Conservation (phyloP, 208 protist species). For the Leishmania tropica region DNA sequence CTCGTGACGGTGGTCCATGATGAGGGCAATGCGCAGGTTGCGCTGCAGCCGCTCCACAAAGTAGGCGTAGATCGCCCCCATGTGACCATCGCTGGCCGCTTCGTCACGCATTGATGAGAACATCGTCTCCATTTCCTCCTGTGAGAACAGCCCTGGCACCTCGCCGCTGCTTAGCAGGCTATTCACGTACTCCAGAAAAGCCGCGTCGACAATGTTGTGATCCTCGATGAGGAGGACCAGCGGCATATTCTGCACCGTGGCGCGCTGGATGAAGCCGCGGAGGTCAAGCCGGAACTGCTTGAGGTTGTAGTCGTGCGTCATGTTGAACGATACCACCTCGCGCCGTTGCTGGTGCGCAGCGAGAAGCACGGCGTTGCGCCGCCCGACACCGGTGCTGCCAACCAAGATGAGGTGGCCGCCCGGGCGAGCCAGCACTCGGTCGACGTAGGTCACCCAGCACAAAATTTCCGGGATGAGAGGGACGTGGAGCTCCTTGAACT, state of each 20-base stretch:
- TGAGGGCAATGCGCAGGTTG: constrained; percentile 94
- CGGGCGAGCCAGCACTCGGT: constrained; percentile 84
- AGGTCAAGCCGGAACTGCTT: constrained; percentile 92
- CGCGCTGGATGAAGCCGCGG: constrained; percentile 76
- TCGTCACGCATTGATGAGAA: constrained; percentile 90
- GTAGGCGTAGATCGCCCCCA: constrained; percentile 82
- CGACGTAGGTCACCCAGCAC: constrained; percentile 88
- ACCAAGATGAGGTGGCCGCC: constrained; percentile 93
- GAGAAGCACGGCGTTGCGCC: constrained; percentile 83
- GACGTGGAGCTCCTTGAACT: constrained; percentile 93
- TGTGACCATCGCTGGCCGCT: constrained; percentile 79
- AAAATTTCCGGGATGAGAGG: constrained; percentile 94
- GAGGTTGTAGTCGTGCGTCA: constrained; percentile 89
- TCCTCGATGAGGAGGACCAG: constrained; percentile 97
- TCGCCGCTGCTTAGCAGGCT: constrained; percentile 92
- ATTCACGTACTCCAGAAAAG: constrained; percentile 97
- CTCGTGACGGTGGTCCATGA: constrained; percentile 92
- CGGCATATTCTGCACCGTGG: constrained; percentile 82
- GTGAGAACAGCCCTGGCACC: constrained; percentile 95
- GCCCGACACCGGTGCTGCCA: constrained; percentile 90
- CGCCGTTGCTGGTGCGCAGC: constrained; percentile 88
- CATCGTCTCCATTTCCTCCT: constrained; percentile 97
- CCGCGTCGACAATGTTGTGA: constrained; percentile 96
- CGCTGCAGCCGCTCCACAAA: constrained; percentile 85
- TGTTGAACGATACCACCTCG: constrained; percentile 88